These are phyloP conservation scores for Hemileccinum rubropunctum DNA, from an alignment of 768 basidiomycete genomes.

Conservation along the genomic window DNA sequence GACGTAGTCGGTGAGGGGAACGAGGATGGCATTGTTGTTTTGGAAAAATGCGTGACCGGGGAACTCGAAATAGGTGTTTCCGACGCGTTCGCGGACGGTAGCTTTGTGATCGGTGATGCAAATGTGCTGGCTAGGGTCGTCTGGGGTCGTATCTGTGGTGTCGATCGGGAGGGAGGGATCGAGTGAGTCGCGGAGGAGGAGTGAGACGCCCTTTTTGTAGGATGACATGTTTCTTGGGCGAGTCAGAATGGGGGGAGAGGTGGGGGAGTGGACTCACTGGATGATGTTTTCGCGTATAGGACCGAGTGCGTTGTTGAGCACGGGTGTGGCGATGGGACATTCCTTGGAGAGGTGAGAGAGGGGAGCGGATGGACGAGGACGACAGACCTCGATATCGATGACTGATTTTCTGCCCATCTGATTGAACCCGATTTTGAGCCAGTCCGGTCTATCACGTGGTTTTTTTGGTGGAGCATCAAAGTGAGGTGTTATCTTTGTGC, in stretches of 20 bases:
- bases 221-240: constrained; percentile 65
- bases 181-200: constrained; percentile 90
- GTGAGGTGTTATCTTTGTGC: constrained; percentile 97
- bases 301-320: constrained; percentile 67
- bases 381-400: constrained; percentile 85
- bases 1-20: constrained; percentile 83
- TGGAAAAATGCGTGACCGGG: constrained; percentile 93
- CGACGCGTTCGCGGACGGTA: constrained; percentile 82
- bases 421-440: constrained; percentile 91
- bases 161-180: constrained; percentile 28
- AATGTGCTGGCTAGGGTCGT: constrained; percentile 56
- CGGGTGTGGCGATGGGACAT: constrained; percentile 85
- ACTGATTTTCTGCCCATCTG: constrained; percentile 66
- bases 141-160: constrained; percentile 24
- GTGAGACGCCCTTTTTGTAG: constrained; percentile 86
- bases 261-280: constrained; percentile 44
- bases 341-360: constrained; percentile 47
- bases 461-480: constrained; percentile 74
- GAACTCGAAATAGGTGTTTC: constrained; percentile 79
- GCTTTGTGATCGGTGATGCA: constrained; percentile 83
- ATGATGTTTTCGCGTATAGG: constrained; percentile 64
- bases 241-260: constrained; percentile 3
- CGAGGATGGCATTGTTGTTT: constrained; percentile 93
- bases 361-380: neutral
- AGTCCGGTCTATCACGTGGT: constrained; percentile 36